phyloP scores from a whole-genome alignment of 306 rosid species.

The Inga leiocalycina region DNA sequence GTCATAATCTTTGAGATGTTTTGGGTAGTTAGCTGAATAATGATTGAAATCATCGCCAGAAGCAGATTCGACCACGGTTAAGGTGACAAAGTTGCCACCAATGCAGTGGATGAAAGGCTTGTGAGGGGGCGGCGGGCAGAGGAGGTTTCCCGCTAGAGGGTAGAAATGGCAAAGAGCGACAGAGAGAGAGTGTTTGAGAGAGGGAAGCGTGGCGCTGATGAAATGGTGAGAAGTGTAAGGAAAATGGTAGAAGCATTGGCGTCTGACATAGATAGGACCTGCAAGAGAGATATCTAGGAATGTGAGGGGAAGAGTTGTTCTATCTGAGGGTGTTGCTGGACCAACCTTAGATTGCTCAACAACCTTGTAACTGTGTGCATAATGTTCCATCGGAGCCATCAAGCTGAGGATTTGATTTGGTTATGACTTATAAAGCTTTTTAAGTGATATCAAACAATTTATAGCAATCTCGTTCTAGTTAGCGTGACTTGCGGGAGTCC shows the following conservation, averaged over 20 bases:
- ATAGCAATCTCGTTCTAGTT: neutral
- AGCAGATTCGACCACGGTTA: slow-evolving; percentile 18
- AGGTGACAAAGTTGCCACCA: neutral
- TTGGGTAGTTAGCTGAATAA: slow-evolving; percentile 34
- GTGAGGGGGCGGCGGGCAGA: slow-evolving; percentile 34
- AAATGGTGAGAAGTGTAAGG: slow-evolving; percentile 38
- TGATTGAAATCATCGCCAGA: slow-evolving; percentile 20
- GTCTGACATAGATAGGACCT: slow-evolving; percentile 43
- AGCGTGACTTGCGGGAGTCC: neutral
- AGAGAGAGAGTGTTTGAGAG: slow-evolving; percentile 56
- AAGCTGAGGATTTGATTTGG: neutral
- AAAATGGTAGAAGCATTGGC: slow-evolving; percentile 55
- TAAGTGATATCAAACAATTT: neutral
- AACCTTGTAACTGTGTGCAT: neutral
- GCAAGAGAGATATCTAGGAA: slow-evolving; percentile 56
- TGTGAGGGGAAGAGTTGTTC: slow-evolving; percentile 45
- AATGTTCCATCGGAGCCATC: neutral
- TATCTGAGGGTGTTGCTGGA: slow-evolving; percentile 2
- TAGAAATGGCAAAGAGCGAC: slow-evolving; percentile 33
- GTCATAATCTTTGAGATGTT: slow-evolving; percentile 18
- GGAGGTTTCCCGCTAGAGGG: slow-evolving; percentile 43
- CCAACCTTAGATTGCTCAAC: slow-evolving; percentile 24
- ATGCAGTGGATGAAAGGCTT: slow-evolving; percentile 38
- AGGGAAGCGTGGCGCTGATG: slow-evolving; percentile 37
- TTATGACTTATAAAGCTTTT: neutral